A percentile compares a stretch with the other conserved stretches of the same genome.
Evolutionary conservation across 805 yeast species (phyloP).

Genomic region (Zygoascus ofunaensis): DNA sequence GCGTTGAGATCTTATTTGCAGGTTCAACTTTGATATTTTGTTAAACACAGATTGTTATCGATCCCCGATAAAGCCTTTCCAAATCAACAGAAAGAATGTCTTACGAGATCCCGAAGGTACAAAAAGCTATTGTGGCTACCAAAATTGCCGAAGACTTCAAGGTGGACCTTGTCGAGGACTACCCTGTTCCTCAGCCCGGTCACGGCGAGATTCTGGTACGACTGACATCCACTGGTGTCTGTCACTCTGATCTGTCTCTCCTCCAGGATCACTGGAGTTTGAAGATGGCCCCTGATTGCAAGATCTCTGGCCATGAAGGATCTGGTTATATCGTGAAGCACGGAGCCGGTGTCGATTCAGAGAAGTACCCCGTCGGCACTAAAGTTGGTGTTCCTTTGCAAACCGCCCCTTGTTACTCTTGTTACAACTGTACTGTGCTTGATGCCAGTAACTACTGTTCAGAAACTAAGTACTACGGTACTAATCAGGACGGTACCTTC

Average conservation of each 20-base stretch:
- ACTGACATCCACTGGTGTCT: conserved; percentile 35
- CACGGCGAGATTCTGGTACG: conserved; percentile 23
- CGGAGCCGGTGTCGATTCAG: conserved; percentile 17
- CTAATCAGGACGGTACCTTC: conserved; percentile 55
- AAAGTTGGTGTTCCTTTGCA: conserved; percentile 22
- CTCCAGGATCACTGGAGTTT: conserved; percentile 35
- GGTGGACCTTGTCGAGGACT: conserved; percentile 26
- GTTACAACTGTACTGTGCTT: conserved; percentile 18
- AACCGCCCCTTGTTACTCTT: conserved; percentile 17
- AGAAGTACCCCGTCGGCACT: conserved; percentile 19
- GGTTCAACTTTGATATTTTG: too few species aligned
- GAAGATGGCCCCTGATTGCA: conserved; percentile 11
- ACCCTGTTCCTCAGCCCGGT: conserved; percentile 29
- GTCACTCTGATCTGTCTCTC: conserved; percentile 36
- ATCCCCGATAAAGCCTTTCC: too few species aligned
- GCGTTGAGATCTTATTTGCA: too few species aligned
- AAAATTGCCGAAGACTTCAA: conserved; percentile 28
- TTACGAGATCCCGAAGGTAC: conserved; percentile 25
- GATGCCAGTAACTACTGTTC: conserved; percentile 43
- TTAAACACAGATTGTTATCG: too few species aligned
- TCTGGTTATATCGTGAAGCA: conserved; percentile 23
- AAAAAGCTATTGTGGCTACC: conserved; percentile 30
- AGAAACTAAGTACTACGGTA: conserved; percentile 62
- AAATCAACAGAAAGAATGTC: neutral
- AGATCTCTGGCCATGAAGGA: conserved; percentile 28